Evolutionary conservation across 78 protist genomes (phyloP).

Genomic region (Dictyostelium citrinum): DNA sequence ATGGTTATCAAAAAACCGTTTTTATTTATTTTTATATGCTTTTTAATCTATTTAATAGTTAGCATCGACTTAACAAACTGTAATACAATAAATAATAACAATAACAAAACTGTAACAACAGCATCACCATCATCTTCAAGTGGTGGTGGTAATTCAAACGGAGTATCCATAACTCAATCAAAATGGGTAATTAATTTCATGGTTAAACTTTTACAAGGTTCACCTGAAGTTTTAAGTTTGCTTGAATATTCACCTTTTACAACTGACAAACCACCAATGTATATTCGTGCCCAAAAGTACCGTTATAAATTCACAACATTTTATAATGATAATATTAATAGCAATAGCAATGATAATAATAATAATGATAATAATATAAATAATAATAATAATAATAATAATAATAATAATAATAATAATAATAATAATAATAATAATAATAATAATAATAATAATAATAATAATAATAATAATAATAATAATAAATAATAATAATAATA

Average conservation of each 20-base stretch:
- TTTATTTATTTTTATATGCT: not conserved
- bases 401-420: not conserved
- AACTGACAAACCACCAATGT: constrained; percentile 20
- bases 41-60: not conserved
- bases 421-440: constrained; percentile 7
- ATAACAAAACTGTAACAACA: not conserved
- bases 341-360: not conserved
- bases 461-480: not conserved
- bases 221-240: constrained; percentile 32
- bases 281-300: constrained; percentile 50
- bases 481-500: not conserved
- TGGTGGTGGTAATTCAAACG: not conserved
- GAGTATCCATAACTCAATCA: not conserved
- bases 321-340: constrained; percentile 2
- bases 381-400: not conserved
- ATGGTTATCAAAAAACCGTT: not conserved
- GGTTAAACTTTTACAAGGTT: constrained; percentile 23
- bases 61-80: not conserved
- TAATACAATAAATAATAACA: not conserved
- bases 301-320: constrained; percentile 43
- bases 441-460: not conserved
- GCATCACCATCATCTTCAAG: not conserved
- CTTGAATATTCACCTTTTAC: constrained; percentile 45
- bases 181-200: constrained; percentile 76
- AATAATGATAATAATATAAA: not conserved